Conservation (phyloP, 106 monocot genomes). For the Dioscorea zingiberensis region DNA sequence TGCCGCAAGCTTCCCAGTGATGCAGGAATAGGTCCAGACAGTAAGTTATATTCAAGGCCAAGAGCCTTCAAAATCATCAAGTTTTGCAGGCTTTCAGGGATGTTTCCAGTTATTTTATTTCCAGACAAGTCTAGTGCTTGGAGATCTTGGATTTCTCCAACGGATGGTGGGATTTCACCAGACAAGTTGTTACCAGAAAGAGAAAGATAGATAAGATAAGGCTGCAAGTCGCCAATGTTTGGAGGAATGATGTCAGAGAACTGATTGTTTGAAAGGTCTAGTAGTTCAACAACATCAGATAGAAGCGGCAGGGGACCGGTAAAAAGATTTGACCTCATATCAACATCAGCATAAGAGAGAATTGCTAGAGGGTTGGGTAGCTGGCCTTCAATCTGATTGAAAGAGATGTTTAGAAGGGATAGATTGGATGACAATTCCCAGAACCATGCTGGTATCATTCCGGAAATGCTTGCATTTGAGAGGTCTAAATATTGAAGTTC, state of each 20-base stretch:
- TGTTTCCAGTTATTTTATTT: background rate
- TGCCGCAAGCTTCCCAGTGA: conserved; percentile 1
- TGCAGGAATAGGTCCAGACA: conserved; percentile 6
- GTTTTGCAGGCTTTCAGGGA: conserved; percentile 1
- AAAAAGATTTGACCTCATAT: conserved; percentile 8
- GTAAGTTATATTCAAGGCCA: background rate
- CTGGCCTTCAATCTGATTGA: conserved; percentile 11
- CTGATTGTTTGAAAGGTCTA: conserved; percentile 10
- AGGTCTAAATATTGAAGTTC: conserved; percentile 10
- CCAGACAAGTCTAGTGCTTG: conserved; percentile 5
- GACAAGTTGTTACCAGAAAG: conserved; percentile 3
- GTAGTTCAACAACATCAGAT: conserved; percentile 5
- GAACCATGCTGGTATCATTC: conserved; percentile 21
- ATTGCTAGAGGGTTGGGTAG: conserved; percentile 3
- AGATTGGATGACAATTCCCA: conserved; percentile 16
- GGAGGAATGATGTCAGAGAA: conserved; percentile 7
- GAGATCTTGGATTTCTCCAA: background rate
- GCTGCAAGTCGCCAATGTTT: conserved; percentile 5
- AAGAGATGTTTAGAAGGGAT: conserved; percentile 12
- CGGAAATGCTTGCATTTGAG: conserved; percentile 10
- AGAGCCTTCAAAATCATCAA: conserved; percentile 2
- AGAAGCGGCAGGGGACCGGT: conserved; percentile 4
- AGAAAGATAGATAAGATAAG: background rate
- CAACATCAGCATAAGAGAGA: conserved; percentile 3
- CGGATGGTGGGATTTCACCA: background rate